phyloP scores from a whole-genome alignment of 306 rosid species.

The Notholithocarpus densiflorus region DNA sequence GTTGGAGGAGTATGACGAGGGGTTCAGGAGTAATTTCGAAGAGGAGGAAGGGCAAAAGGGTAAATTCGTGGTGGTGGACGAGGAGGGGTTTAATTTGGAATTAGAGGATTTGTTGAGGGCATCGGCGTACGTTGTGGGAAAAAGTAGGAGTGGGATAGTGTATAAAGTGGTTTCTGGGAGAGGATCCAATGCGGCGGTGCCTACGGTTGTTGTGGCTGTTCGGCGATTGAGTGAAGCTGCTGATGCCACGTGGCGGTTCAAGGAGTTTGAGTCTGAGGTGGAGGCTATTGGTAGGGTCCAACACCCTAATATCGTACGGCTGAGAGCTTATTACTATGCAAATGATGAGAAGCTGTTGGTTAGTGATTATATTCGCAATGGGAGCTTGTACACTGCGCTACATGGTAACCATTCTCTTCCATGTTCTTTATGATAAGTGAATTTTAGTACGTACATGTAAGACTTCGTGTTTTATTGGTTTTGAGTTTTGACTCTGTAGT shows the following conservation, averaged over 20 bases:
- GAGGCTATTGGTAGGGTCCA: slow-evolving; percentile 71
- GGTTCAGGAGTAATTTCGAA: neutral
- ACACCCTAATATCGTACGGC: slow-evolving; percentile 63
- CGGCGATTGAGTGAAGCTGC: slow-evolving; percentile 68
- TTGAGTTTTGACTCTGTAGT: neutral
- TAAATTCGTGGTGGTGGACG: slow-evolving; percentile 63
- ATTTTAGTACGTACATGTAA: too few species aligned
- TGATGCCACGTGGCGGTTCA: slow-evolving; percentile 64
- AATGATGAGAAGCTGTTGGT: slow-evolving; percentile 66
- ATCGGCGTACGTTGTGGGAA: slow-evolving; percentile 87
- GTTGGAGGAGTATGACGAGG: neutral
- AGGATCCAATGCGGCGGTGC: slow-evolving; percentile 38
- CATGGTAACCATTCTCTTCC: slow-evolving; percentile 45
- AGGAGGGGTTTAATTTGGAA: slow-evolving; percentile 67
- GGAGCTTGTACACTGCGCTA: slow-evolving; percentile 59
- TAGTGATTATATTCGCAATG: slow-evolving; percentile 73
- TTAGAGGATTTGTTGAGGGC: slow-evolving; percentile 80
- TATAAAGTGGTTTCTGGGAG: slow-evolving; percentile 68
- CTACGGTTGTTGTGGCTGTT: slow-evolving; percentile 58
- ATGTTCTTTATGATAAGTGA: neutral
- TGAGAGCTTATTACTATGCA: slow-evolving; percentile 78
- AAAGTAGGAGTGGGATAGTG: slow-evolving; percentile 73
- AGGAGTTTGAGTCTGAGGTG: slow-evolving; percentile 70
- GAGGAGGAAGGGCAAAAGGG: slow-evolving; percentile 62
- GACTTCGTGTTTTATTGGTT: neutral